Evolutionary conservation across 2,329 filamentous ascomycete genomes (phyloP), one percentile per base, ranked within the genome.

Genomic region (Neopestalotiopsis rosae): DNA sequence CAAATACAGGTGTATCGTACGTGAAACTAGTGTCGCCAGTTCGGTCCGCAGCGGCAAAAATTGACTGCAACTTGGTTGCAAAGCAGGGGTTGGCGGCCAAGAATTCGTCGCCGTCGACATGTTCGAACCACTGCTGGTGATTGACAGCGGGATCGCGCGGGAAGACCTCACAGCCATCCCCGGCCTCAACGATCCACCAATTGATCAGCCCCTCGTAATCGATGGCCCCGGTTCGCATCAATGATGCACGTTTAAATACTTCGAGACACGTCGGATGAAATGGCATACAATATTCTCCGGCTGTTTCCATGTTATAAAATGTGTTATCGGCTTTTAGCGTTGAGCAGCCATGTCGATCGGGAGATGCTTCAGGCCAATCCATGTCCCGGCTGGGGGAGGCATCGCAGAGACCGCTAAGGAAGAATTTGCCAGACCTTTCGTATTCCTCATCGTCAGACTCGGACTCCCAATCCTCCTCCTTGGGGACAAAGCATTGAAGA

Each of bases 251-350:
- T 24, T 65, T 65, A 30, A 65, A 65, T 3, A 65, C 62, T 24
- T 65, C 62, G n/a, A 65, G 30, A 24, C 62, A 65, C 9, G 62
- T 52, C 20, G 62, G 62, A 40, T 65, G 62, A 34, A 65, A 65
- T 32, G 62, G 62, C 62, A 65, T 65, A 12, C 20, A 38, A 28
- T 65, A 65, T 12, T 65, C 40, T 56, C 32, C n/a, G 14, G 7
- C 17, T 17, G 14, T 12, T 7, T 56, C 42, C 3, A 12, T 17
- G 38, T 17, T 17, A 5, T 40, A 45, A 20, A 65, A 45, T 5
- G 28, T 40, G 30, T 65, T 65, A 14, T 65, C 38, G 6, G 38
- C 62, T 9, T 65, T 49, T 30, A 24, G 17, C 10, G 24, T 6
- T 9, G 12, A 17, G 17, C 17, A 24, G 40, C 20, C 62, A 40